phyloP scores from a whole-genome alignment of 345 rosid species.

The Arabidopsis arenosa region DNA sequence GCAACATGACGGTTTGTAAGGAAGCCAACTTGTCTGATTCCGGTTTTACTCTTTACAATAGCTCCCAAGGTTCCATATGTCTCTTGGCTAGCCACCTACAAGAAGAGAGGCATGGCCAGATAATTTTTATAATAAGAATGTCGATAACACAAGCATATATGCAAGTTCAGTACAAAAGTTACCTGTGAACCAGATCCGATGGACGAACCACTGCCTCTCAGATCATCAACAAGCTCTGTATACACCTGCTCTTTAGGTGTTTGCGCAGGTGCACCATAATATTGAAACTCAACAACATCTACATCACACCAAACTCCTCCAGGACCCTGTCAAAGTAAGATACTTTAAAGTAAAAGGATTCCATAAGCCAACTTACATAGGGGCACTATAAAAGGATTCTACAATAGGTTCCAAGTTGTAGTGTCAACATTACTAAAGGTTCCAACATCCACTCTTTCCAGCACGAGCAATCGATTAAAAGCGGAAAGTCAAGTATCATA shows the following conservation, averaged over 20 bases:
- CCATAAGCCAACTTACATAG: neutral
- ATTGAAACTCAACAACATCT: slow-evolving; percentile 82
- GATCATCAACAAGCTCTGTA: slow-evolving; percentile 75
- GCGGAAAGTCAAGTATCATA: neutral
- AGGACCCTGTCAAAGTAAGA: slow-evolving; percentile 60
- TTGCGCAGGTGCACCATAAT: slow-evolving; percentile 82
- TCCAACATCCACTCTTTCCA: neutral
- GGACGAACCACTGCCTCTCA: slow-evolving; percentile 73
- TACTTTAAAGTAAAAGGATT: neutral
- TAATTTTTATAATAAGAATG: neutral
- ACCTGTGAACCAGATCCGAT: slow-evolving; percentile 91
- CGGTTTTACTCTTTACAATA: slow-evolving; percentile 77
- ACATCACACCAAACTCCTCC: slow-evolving; percentile 94
- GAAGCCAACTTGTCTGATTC: slow-evolving; percentile 73
- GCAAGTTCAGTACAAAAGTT: neutral
- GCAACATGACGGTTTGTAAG: slow-evolving; percentile 89
- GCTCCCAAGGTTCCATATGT: slow-evolving; percentile 91
- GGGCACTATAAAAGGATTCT: neutral
- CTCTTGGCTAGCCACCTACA: slow-evolving; percentile 81
- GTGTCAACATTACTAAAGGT: neutral
- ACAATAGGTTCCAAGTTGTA: neutral
- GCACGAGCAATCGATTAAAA: neutral
- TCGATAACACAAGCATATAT: neutral
- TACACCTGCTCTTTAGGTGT: slow-evolving; percentile 78
- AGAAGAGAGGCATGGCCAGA: neutral